Conservation (phyloP, 441 rosid genomes). For the Melastoma candidum region DNA sequence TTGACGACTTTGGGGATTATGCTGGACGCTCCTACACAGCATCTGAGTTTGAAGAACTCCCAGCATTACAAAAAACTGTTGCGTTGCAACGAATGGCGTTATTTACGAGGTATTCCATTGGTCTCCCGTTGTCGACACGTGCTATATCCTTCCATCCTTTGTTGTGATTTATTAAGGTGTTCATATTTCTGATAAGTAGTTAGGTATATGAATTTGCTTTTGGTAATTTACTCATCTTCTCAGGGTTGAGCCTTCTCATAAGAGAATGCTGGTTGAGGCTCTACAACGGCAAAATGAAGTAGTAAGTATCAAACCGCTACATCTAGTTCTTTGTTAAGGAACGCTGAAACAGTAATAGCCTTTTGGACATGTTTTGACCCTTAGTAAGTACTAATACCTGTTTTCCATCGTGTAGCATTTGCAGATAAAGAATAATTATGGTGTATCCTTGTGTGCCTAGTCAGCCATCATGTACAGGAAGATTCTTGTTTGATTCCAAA, state of each 20-base stretch:
- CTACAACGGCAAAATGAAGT: constrained; percentile 96
- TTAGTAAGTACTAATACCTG: background rate
- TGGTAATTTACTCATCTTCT: constrained; percentile 4
- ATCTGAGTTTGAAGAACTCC: constrained; percentile 92
- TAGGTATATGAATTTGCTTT: constrained; percentile 1
- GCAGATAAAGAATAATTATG: too few species aligned
- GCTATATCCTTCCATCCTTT: too few species aligned
- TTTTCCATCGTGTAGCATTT: background rate
- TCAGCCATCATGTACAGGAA: too few species aligned
- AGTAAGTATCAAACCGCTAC: constrained; percentile 30
- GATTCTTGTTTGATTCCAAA: too few species aligned
- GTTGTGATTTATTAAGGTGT: background rate
- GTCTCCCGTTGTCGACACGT: too few species aligned
- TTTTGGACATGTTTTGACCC: background rate
- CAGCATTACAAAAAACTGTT: constrained; percentile 72
- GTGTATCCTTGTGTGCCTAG: too few species aligned
- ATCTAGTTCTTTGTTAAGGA: background rate
- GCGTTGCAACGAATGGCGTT: constrained; percentile 90
- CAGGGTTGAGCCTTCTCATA: constrained; percentile 98
- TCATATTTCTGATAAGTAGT: constrained; percentile 3
- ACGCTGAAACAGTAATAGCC: background rate
- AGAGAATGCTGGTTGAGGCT: constrained; percentile 98
- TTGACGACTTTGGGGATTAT: constrained; percentile 80
- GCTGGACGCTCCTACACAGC: constrained; percentile 80
- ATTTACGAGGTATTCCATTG: constrained; percentile 60